A percentile compares a stretch with the other conserved stretches of the same genome.
phyloP scores from a whole-genome alignment of 1,284 basidiomycete genomes.

The Flammula alnicola region DNA sequence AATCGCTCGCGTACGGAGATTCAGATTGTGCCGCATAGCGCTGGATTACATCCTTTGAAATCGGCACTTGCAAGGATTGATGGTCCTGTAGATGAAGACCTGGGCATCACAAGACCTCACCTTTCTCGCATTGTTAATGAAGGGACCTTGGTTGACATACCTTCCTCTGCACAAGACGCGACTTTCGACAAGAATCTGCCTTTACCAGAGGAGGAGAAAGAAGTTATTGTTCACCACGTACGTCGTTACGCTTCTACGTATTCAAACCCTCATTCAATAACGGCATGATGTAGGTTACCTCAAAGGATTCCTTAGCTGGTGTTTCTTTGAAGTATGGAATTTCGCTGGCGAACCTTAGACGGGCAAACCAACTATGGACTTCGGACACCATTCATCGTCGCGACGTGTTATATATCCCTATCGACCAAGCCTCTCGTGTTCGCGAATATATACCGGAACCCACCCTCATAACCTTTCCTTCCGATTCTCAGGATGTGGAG shows the following conservation, averaged over 20 bases:
- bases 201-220: slow-evolving; percentile 41
- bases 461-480: slow-evolving; percentile 32
- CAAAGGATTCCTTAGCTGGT: slow-evolving; percentile 80
- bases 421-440: slow-evolving; percentile 46
- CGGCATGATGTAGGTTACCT: slow-evolving; percentile 54
- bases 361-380: slow-evolving; percentile 89
- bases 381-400: slow-evolving; percentile 89
- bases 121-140: slow-evolving; percentile 45
- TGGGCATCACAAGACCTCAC: slow-evolving; percentile 48
- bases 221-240: slow-evolving; percentile 63
- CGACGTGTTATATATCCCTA: slow-evolving; percentile 79
- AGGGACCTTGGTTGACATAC: slow-evolving; percentile 34
- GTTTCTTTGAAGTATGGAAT: slow-evolving; percentile 89
- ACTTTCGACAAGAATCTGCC: slow-evolving; percentile 14
- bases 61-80: slow-evolving; percentile 26
- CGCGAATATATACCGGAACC: slow-evolving; percentile 32
- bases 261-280: not conserved
- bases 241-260: slow-evolving; percentile 2
- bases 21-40: slow-evolving; percentile 30
- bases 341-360: slow-evolving; percentile 78
- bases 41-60: slow-evolving; percentile 38
- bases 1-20: slow-evolving; percentile 34
- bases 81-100: slow-evolving; percentile 30
- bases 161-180: slow-evolving; percentile 23
- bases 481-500: slow-evolving; percentile 15